phyloP scores from a whole-genome alignment of 2,329 filamentous ascomycete species.

The Didymella keratinophila region DNA sequence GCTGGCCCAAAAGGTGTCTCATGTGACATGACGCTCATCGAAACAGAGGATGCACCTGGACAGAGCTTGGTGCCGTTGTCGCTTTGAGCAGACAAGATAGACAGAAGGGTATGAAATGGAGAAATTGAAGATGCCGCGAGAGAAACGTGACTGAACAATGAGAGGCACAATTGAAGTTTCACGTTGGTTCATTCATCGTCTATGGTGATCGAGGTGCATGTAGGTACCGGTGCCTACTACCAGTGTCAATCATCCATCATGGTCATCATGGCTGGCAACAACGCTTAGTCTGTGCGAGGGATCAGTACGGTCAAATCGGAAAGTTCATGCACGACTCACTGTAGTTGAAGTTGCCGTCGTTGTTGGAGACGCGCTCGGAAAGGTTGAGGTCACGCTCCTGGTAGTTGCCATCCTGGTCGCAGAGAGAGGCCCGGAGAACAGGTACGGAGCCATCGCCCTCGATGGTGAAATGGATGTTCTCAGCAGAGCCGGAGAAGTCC shows the following conservation, averaged over 20 bases:
- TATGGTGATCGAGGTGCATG: slow-evolving; percentile 1
- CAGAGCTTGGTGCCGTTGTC: neutral
- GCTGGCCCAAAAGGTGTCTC: neutral
- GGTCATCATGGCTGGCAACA: neutral
- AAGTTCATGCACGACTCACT: slow-evolving; percentile 17
- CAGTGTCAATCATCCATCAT: neutral
- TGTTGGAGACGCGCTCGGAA: slow-evolving; percentile 62
- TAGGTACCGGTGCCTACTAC: neutral
- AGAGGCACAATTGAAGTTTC: slow-evolving; percentile 9
- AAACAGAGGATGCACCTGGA: neutral
- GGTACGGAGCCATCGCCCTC: slow-evolving; percentile 62
- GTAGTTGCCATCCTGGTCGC: slow-evolving; percentile 54
- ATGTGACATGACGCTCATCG: neutral
- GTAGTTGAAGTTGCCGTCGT: slow-evolving; percentile 53
- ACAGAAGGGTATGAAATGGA: neutral
- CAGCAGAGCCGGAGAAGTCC: slow-evolving; percentile 58
- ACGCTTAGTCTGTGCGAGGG: slow-evolving; percentile 8
- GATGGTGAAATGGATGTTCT: slow-evolving; percentile 57
- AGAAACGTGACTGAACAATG: neutral
- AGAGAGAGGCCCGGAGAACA: slow-evolving; percentile 61
- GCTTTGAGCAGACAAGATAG: neutral
- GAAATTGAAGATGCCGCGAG: neutral
- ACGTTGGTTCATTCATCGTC: slow-evolving; percentile 21
- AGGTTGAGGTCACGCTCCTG: slow-evolving; percentile 62
- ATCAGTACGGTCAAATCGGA: neutral